Base-by-base conservation (phyloP, 352 stramenopile genomes). In the Phytophthora quininea region DNA sequence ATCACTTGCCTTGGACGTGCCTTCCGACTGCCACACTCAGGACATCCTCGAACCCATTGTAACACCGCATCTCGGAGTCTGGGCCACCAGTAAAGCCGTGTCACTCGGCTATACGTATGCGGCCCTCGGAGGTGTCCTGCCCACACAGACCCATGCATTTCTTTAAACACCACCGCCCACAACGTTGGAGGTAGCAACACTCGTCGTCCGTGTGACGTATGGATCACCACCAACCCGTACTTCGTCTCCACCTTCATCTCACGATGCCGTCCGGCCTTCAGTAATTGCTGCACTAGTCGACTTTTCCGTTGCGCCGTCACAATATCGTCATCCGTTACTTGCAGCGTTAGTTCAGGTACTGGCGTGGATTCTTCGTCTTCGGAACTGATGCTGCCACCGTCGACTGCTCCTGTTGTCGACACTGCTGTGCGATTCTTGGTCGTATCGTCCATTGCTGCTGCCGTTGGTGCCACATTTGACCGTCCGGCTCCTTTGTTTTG, bases 11-110 rank as follows among this genome's bases (percentile, higher is more conserved):
- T 8, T 2, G 64, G 64, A 19, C 64, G 27, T 5, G 42, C 56
- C 45, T 71, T 66, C 5, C 64, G n/a, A 12, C 42, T 62, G 0
- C 56, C 64, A 32, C 64, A 67, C n/a, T 72, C 64, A 1, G 42
- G 32, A 19, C 64, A 72, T 11, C 57, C 58, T 4, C 1, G 15
- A 24, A 53, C 31, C 63, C 57, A 71, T 40, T 10, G 35, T 10
- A 11, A 11, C 35, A 40, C 35, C 35, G 5, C 35, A 10, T 10
- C 5, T 40, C 10, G 35, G 5, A 40, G 35, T 11, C 35, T 40
- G 5, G 35, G 35, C 35, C 35, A 40, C 35, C 35, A 40, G 35
- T 40, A 40, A 11, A 40, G 5, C 10, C 10, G 35, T 10, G 35
- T 10, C 10, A 40, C 5, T 40, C 35, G 5, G 5, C 5, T 40